Conservation (phyloP, 2,329 filamentous ascomycete genomes). For the Ceratocystis smalleyi region DNA sequence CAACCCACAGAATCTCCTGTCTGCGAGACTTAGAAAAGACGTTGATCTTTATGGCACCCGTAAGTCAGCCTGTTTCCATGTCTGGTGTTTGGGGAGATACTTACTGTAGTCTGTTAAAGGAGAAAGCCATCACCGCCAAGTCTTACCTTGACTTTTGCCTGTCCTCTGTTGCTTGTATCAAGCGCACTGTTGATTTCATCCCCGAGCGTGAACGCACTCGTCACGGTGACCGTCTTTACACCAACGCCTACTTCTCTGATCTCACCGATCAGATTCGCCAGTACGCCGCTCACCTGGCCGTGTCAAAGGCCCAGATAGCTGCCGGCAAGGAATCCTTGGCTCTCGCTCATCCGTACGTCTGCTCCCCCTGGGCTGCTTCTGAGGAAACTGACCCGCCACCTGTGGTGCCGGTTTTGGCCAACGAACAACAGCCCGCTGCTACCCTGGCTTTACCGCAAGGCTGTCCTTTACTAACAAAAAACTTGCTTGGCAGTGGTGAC, state of each 20-base stretch:
- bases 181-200: conserved; percentile 74
- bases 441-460: not conserved
- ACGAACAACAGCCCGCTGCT: not conserved
- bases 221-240: conserved; percentile 77
- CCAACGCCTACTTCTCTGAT: conserved; percentile 92
- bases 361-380: conserved; percentile 21
- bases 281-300: conserved; percentile 73
- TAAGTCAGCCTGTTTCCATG: conserved; percentile 55
- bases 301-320: conserved; percentile 40
- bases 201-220: conserved; percentile 75
- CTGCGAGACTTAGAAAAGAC: conserved; percentile 90
- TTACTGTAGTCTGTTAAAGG: conserved; percentile 62
- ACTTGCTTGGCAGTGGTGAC: conserved; percentile 32
- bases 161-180: conserved; percentile 76
- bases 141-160: conserved; percentile 79
- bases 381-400: conserved; percentile 12
- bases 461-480: conserved; percentile 20
- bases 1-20: conserved; percentile 72
- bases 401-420: not conserved
- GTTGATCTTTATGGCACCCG: conserved; percentile 75
- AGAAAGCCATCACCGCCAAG: conserved; percentile 54
- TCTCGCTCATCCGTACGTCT: conserved; percentile 31
- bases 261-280: conserved; percentile 83
- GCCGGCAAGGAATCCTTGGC: conserved; percentile 43
- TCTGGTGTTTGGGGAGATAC: conserved; percentile 44